Conservation (phyloP, 2,329 filamentous ascomycete species). For the Davidsoniella neocaledoniae region DNA sequence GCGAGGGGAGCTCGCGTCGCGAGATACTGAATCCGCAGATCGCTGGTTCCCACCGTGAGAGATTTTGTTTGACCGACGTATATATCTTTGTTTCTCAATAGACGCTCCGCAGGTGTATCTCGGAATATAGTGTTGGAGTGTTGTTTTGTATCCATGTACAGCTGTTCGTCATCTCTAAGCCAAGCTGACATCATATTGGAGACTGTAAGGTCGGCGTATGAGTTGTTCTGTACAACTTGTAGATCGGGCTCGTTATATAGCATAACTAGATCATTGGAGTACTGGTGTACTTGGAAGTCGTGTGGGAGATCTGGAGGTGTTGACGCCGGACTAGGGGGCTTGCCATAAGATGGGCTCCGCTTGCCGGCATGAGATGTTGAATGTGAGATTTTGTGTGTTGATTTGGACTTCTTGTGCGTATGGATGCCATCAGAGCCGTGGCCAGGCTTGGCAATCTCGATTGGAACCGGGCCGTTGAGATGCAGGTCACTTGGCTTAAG, state of each 20-base stretch:
- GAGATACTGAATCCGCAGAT: conserved; percentile 56
- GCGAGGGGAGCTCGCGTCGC: conserved; percentile 33
- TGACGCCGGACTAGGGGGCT: conserved; percentile 60
- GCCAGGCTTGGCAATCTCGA: not conserved
- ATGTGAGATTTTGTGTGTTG: conserved; percentile 56
- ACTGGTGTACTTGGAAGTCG: conserved; percentile 48
- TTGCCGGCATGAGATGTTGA: conserved; percentile 50
- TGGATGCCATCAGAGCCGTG: not conserved
- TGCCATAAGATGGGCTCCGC: conserved; percentile 45
- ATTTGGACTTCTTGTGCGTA: conserved; percentile 63
- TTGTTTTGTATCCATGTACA: conserved; percentile 51
- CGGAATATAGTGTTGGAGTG: conserved; percentile 53
- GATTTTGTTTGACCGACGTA: conserved; percentile 34
- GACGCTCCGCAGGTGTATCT: conserved; percentile 26
- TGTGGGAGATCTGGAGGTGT: conserved; percentile 50
- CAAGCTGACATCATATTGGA: conserved; percentile 61
- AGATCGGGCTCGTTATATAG: conserved; percentile 47
- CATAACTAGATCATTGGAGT: conserved; percentile 58
- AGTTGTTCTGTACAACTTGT: conserved; percentile 51
- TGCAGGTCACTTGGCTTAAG: conserved; percentile 51
- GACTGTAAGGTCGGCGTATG: conserved; percentile 59
- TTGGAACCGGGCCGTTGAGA: conserved; percentile 20
- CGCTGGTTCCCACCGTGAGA: conserved; percentile 26
- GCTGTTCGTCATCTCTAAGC: conserved; percentile 55
- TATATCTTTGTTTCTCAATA: conserved; percentile 26